A percentile compares a stretch with the other conserved stretches of the same genome.
phyloP scores from a whole-genome alignment of 768 basidiomycete species.

The Tulasnella sp. region DNA sequence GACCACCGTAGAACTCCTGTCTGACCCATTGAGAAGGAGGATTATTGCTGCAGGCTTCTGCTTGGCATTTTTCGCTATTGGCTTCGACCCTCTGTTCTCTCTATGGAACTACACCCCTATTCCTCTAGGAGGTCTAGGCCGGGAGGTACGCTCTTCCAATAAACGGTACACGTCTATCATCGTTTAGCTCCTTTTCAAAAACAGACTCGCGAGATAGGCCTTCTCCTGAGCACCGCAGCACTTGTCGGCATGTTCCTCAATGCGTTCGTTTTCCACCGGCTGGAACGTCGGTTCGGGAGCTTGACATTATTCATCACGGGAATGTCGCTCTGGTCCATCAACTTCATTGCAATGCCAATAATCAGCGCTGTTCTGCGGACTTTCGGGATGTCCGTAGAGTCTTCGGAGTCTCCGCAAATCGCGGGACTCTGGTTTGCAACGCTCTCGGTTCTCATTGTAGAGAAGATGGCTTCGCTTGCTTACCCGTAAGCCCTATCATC shows the following conservation, averaged over 20 bases:
- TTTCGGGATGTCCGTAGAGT: background rate
- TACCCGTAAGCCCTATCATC: background rate
- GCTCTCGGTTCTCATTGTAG: background rate
- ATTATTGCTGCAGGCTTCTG: slow-evolving; percentile 22
- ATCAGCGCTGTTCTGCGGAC: background rate
- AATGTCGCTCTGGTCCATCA: background rate
- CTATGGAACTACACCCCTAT: slow-evolving; percentile 56
- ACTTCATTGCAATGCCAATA: background rate
- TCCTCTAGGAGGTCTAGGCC: slow-evolving; percentile 45
- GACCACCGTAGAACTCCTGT: background rate
- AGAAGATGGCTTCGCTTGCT: background rate
- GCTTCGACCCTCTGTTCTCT: slow-evolving; percentile 57
- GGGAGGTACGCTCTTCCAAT: slow-evolving; percentile 30
- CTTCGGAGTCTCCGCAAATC: background rate
- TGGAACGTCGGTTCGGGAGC: background rate
- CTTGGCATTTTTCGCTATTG: slow-evolving; percentile 37
- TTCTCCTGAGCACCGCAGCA: background rate
- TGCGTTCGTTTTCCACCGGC: background rate
- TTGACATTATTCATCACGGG: background rate
- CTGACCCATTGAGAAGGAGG: slow-evolving; percentile 11
- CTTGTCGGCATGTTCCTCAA: background rate
- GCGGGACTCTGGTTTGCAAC: background rate
- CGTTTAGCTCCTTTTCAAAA: background rate
- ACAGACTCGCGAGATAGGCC: slow-evolving; percentile 1
- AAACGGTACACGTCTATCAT: background rate